Evolutionary conservation across 2,329 filamentous ascomycete genomes (phyloP), one percentile per base, ranked within the genome.

Genomic region (Daldinia sp.): DNA sequence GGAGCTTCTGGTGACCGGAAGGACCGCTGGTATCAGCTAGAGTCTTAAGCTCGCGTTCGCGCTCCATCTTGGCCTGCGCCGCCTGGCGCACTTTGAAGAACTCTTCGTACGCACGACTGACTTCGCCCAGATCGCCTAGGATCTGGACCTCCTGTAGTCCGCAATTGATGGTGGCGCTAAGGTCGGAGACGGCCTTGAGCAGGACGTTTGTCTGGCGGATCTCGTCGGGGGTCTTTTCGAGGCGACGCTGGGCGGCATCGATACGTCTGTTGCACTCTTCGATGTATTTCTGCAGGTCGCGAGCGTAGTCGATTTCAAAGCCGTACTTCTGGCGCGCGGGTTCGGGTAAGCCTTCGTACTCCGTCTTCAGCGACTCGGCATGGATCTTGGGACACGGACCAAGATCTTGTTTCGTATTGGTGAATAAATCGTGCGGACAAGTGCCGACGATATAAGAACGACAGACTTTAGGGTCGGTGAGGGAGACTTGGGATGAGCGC

Each of bases 341-440:
- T 1, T 90, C 82, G 3, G 90, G 81, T 0, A 95, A 87, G 1
- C 81, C 83, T 70, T 96, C 91, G 77, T 95, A 99, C 76, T 99
- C 94, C 48, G 89, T 83, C 79, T 97, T 97, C 68, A 98, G 84
- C 10, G 88, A 87, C 76, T 97, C 94, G 49, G 88, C 91, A 80
- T 99, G 95, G 23, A 94, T 86, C 76, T 94, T 95, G 50, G 92
- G 87, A 75, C 95, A 99, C 0, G 88, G 86, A 2, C 95, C 95
- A 30, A 98, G 86, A 77, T 99, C 95, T 84, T 98, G 94, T 82
- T 97, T 98, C 45, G 95, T 99, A 81, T 99, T 99, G 69, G 94
- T 99, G 85, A 99, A 99, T 74, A 99, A 92, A 76, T 99, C 95
- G 83, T 98, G 94, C 0, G 95, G 95, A 77, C 95, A 99, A 61